phyloP scores from a whole-genome alignment of 768 basidiomycete genomes.

The Pleurotus platypus region DNA sequence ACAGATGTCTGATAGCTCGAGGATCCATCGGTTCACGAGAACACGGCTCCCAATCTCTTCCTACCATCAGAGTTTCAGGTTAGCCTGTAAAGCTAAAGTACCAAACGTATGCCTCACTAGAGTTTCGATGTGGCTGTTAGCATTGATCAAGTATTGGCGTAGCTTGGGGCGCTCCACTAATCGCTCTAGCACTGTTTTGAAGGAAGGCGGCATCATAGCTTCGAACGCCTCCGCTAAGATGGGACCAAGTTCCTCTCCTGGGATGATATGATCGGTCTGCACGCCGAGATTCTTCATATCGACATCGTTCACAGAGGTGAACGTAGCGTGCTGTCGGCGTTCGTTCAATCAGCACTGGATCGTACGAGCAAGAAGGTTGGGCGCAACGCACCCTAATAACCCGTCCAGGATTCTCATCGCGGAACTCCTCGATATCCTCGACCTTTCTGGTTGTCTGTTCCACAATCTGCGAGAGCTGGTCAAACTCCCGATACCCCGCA shows the following conservation, averaged over 20 bases:
- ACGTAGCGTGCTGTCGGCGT: neutral
- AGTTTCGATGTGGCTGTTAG: neutral
- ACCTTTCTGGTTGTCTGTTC: conserved; percentile 1
- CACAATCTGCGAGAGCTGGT: conserved; percentile 5
- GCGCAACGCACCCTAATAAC: neutral
- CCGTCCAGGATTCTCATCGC: conserved; percentile 5
- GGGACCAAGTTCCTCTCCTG: neutral
- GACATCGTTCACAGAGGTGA: neutral
- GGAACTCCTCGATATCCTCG: conserved; percentile 5
- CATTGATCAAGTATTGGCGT: neutral
- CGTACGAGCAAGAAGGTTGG: neutral
- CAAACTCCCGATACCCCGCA: neutral
- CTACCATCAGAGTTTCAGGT: neutral
- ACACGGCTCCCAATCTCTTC: conserved; percentile 4
- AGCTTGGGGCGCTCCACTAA: neutral
- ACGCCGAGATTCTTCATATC: conserved; percentile 3
- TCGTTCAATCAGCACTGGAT: neutral
- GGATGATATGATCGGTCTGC: neutral
- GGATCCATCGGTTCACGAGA: conserved; percentile 5
- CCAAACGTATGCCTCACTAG: neutral
- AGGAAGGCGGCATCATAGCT: neutral
- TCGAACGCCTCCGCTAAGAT: neutral
- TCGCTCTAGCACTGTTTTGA: conserved; percentile 2
- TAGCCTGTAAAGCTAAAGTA: neutral
- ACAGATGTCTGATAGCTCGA: conserved; percentile 5